These are phyloP conservation scores for Sporothrix brasiliensis DNA, from an alignment of 2,329 filamentous ascomycete species.

Conservation along the genomic window DNA sequence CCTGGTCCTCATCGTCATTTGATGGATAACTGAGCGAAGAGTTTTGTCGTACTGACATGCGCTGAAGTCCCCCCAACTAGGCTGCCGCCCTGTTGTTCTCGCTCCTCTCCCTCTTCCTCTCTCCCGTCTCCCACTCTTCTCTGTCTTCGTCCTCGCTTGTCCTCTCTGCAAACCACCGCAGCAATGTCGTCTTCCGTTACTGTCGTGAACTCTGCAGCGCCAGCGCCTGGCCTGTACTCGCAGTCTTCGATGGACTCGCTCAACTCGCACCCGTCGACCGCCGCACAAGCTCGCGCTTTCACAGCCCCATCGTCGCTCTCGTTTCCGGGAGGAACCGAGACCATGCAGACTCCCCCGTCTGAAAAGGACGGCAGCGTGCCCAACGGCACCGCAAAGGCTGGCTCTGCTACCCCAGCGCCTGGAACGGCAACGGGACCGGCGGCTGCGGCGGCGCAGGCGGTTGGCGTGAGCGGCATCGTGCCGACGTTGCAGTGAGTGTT, in stretches of 20 bases:
- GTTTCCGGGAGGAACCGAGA: constrained; percentile 66
- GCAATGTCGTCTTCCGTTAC: constrained; percentile 35
- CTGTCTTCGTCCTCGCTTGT: neutral
- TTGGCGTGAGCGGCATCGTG: constrained; percentile 86
- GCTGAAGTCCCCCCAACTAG: constrained; percentile 33
- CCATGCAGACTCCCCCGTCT: constrained; percentile 36
- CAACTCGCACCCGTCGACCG: constrained; percentile 88
- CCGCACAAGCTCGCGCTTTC: constrained; percentile 92
- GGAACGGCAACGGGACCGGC: constrained; percentile 35
- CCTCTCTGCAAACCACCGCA: neutral
- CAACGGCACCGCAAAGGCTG: constrained; percentile 34
- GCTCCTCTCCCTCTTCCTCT: constrained; percentile 22
- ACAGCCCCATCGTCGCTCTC: constrained; percentile 90
- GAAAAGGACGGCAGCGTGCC: constrained; percentile 36
- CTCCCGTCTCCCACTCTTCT: neutral
- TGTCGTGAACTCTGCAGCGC: constrained; percentile 32
- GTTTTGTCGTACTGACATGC: constrained; percentile 35
- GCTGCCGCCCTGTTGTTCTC: constrained; percentile 31
- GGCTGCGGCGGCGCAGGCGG: constrained; percentile 77
- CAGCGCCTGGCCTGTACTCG: constrained; percentile 36
- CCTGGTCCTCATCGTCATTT: constrained; percentile 32
- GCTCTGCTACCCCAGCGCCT: constrained; percentile 32
- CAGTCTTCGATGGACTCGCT: constrained; percentile 73
- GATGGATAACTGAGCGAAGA: constrained; percentile 35
- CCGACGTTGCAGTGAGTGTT: constrained; percentile 88